A percentile compares a stretch with the other conserved stretches of the same genome.
Conservation (phyloP, 2,329 filamentous ascomycete genomes). For the Exophiala alcalophila region DNA sequence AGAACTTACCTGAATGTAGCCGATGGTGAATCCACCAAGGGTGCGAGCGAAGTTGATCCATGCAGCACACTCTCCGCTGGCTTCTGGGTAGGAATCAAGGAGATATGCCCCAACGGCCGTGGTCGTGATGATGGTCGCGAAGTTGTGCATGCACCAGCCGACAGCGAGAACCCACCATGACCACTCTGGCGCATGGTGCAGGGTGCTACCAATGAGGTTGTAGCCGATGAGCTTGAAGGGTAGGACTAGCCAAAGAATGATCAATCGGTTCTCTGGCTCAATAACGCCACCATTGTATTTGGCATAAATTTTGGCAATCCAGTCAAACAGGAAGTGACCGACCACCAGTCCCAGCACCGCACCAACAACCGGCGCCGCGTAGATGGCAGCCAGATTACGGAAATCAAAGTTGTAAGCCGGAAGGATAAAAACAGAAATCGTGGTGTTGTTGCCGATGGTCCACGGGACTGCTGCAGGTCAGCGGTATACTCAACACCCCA, state of each 20-base stretch:
- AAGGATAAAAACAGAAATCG: slow-evolving; percentile 50
- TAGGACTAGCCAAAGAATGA: slow-evolving; percentile 46
- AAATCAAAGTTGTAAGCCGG: slow-evolving; percentile 50
- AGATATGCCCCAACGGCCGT: slow-evolving; percentile 51
- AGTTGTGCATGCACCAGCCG: slow-evolving; percentile 52
- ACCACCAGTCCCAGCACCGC: slow-evolving; percentile 50
- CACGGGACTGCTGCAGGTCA: slow-evolving; percentile 45
- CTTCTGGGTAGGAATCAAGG: slow-evolving; percentile 54
- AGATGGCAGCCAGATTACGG: slow-evolving; percentile 51
- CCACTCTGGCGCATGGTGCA: slow-evolving; percentile 25
- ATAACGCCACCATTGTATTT: slow-evolving; percentile 50
- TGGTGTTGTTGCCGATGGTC: slow-evolving; percentile 55
- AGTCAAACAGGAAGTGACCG: slow-evolving; percentile 56
- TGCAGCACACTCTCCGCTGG: slow-evolving; percentile 50
- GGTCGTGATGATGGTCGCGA: slow-evolving; percentile 55
- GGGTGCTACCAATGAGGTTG: slow-evolving; percentile 28
- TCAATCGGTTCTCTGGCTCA: slow-evolving; percentile 55
- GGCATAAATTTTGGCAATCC: slow-evolving; percentile 47
- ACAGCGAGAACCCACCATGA: slow-evolving; percentile 49
- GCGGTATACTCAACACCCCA: too few species aligned
- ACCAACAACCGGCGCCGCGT: slow-evolving; percentile 55
- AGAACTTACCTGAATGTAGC: slow-evolving; percentile 31
- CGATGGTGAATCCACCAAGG: slow-evolving; percentile 43
- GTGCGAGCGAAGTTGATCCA: slow-evolving; percentile 52
- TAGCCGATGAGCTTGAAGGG: slow-evolving; percentile 47